Evolutionary conservation across 1,284 basidiomycete species (phyloP).

Genomic region (Ustilago bromivora): DNA sequence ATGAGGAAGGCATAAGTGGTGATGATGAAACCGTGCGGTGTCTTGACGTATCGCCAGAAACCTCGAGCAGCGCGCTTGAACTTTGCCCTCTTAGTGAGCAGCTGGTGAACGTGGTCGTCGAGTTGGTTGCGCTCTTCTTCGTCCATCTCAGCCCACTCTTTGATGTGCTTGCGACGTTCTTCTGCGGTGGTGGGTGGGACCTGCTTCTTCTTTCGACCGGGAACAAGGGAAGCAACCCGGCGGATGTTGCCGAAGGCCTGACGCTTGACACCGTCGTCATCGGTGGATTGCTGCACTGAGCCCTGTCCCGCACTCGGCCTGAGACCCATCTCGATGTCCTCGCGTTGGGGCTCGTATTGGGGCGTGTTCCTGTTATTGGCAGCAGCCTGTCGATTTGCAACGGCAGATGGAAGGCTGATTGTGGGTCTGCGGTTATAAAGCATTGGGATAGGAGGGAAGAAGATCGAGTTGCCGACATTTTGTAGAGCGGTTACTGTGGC

Average conservation of each 20-base stretch:
- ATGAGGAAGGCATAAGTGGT: slow-evolving; percentile 62
- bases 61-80: slow-evolving; percentile 57
- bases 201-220: slow-evolving; percentile 29
- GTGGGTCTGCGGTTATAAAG: slow-evolving; percentile 79
- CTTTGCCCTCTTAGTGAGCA: slow-evolving; percentile 78
- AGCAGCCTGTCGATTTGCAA: slow-evolving; percentile 11
- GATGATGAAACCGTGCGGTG: slow-evolving; percentile 66
- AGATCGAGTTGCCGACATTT: slow-evolving; percentile 82
- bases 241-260: slow-evolving; percentile 25
- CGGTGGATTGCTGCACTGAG: slow-evolving; percentile 1
- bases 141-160: slow-evolving; percentile 63
- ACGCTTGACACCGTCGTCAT: slow-evolving; percentile 1
- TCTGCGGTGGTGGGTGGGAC: slow-evolving; percentile 44
- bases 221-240: slow-evolving; percentile 27
- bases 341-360: slow-evolving; percentile 10
- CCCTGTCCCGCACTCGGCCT: slow-evolving; percentile 6
- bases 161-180: slow-evolving; percentile 59
- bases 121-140: slow-evolving; percentile 71
- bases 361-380: slow-evolving; percentile 15
- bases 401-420: slow-evolving; percentile 72
- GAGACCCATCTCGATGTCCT: slow-evolving; percentile 43
- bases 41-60: slow-evolving; percentile 62
- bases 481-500: slow-evolving; percentile 78
- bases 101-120: slow-evolving; percentile 82
- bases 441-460: slow-evolving; percentile 77